Evolutionary conservation across 768 basidiomycete species (phyloP).

Genomic region (Solioccasus polychromus): DNA sequence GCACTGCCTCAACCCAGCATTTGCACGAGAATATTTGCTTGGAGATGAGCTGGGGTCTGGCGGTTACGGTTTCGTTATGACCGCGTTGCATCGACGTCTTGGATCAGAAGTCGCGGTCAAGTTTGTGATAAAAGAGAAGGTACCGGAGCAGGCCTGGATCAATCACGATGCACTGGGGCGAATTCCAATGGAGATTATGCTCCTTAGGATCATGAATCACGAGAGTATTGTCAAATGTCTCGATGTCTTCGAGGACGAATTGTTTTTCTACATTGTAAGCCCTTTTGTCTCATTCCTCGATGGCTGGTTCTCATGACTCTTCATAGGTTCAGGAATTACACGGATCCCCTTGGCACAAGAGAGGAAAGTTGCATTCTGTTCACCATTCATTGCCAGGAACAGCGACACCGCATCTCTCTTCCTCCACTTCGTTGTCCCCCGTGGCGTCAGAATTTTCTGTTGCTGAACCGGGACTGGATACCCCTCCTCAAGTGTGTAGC

Average conservation of each 20-base stretch:
- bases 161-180: constrained; percentile 57
- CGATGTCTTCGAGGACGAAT: constrained; percentile 78
- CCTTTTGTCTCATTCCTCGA: background rate
- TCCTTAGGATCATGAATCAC: constrained; percentile 73
- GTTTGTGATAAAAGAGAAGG: constrained; percentile 82
- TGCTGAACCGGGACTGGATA: constrained; percentile 40
- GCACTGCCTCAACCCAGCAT: constrained; percentile 59
- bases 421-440: constrained; percentile 56
- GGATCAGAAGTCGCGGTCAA: constrained; percentile 85
- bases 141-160: constrained; percentile 52
- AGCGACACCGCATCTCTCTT: constrained; percentile 24
- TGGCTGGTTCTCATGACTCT: constrained; percentile 3
- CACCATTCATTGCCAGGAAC: constrained; percentile 24
- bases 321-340: constrained; percentile 89
- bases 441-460: constrained; percentile 49
- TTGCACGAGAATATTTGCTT: constrained; percentile 58
- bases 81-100: constrained; percentile 60
- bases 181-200: constrained; percentile 78
- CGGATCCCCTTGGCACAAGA: constrained; percentile 80
- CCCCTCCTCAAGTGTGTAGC: constrained; percentile 37
- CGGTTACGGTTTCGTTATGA: constrained; percentile 95
- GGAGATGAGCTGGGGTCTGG: constrained; percentile 84
- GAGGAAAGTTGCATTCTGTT: constrained; percentile 33
- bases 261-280: constrained; percentile 85
- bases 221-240: constrained; percentile 80